Percentiles rank a stretch among this genome's conserved stretches.
These are phyloP conservation scores for Solanum bulbocastanum DNA, from an alignment of 257 asterid species.

Conservation along the genomic window DNA sequence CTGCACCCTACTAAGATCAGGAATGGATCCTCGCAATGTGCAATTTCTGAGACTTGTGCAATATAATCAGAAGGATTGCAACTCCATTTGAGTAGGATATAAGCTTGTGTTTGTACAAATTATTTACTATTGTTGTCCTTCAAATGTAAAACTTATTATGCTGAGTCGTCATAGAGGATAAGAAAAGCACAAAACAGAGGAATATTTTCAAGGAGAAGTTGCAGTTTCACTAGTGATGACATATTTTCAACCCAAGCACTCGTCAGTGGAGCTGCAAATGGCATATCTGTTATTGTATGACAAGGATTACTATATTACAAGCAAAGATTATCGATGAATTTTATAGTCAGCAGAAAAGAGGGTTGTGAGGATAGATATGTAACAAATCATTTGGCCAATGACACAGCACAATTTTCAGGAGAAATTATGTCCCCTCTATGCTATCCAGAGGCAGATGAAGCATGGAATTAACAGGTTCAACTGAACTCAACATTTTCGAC, in stretches of 20 bases:
- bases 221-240: slow-evolving; percentile 19
- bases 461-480: neutral
- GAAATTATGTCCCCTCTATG: neutral
- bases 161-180: too few relatives aligned
- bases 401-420: neutral
- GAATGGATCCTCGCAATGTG: slow-evolving; percentile 24
- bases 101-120: neutral
- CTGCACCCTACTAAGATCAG: slow-evolving; percentile 30
- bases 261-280: neutral
- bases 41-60: slow-evolving; percentile 38
- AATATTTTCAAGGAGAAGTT: neutral
- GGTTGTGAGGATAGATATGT: neutral
- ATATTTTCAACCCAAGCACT: neutral
- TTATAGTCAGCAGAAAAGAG: neutral
- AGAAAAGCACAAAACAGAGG: too few relatives aligned
- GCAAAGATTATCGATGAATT: neutral
- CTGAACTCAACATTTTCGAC: neutral
- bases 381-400: neutral
- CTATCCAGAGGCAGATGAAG: neutral
- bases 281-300: neutral
- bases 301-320: neutral
- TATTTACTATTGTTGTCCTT: neutral
- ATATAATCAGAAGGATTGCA: neutral
- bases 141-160: too few relatives aligned
- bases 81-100: neutral